Conservation (phyloP, 106 monocot species). For the Dactylorhiza incarnata region DNA sequence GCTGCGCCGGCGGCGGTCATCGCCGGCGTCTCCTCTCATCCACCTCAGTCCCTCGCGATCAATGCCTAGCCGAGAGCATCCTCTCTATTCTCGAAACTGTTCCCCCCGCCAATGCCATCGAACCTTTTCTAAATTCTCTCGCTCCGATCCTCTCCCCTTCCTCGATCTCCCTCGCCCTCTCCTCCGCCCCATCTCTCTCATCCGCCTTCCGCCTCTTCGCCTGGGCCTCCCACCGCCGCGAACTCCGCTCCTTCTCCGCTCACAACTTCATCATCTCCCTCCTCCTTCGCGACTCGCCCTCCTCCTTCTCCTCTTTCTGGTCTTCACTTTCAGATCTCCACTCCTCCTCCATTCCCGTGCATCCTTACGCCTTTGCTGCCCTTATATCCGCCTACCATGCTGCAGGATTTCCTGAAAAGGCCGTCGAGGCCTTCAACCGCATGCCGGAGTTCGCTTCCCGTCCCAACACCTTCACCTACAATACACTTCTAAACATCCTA, state of each 20-base stretch:
- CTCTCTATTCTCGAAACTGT: slow-evolving; percentile 49
- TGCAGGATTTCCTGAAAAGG: slow-evolving; percentile 25
- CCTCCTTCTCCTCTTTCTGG: slow-evolving; percentile 24
- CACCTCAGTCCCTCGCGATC: slow-evolving; percentile 18
- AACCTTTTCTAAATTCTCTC: slow-evolving; percentile 37
- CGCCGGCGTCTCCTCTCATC: not conserved
- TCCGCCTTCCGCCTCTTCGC: slow-evolving; percentile 51
- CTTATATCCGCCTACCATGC: slow-evolving; percentile 40
- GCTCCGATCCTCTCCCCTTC: slow-evolving; percentile 37
- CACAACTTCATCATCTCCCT: slow-evolving; percentile 36
- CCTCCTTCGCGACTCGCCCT: slow-evolving; percentile 17
- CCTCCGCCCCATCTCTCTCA: slow-evolving; percentile 11
- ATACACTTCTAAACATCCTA: slow-evolving; percentile 43
- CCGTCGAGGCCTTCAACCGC: slow-evolving; percentile 47
- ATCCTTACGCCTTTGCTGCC: slow-evolving; percentile 29
- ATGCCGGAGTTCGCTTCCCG: slow-evolving; percentile 51
- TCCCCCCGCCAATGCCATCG: slow-evolving; percentile 21
- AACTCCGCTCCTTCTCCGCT: slow-evolving; percentile 35
- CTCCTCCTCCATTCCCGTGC: not conserved
- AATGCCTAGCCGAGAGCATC: slow-evolving; percentile 31
- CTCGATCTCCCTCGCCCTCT: slow-evolving; percentile 25
- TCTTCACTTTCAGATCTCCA: slow-evolving; percentile 13
- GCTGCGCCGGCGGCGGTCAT: not conserved
- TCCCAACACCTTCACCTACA: slow-evolving; percentile 63
- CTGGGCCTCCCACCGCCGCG: slow-evolving; percentile 31